Percentiles rank a stretch among this genome's conserved stretches.
phyloP scores from a whole-genome alignment of 2,329 filamentous ascomycete species.

The Amauroascus niger region DNA sequence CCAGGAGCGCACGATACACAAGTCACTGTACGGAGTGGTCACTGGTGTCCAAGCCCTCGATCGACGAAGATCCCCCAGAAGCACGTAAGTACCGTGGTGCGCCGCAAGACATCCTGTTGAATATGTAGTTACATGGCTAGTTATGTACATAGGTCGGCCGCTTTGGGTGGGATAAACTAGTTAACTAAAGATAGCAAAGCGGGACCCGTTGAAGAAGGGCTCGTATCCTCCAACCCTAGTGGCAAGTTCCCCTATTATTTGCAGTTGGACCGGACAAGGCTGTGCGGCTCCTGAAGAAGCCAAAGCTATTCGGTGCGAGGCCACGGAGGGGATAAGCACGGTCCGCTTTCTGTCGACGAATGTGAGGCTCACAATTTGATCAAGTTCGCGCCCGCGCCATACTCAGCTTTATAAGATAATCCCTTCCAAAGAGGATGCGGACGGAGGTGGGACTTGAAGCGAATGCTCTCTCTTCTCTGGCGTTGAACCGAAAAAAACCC shows the following conservation, averaged over 20 bases:
- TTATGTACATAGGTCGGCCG: too few species aligned
- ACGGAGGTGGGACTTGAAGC: neutral
- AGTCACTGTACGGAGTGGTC: too few species aligned
- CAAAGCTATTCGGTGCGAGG: neutral
- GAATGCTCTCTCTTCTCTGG: neutral
- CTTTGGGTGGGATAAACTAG: too few species aligned
- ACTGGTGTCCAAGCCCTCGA: too few species aligned
- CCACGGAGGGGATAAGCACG: neutral
- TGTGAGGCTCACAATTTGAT: neutral
- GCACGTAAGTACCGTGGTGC: too few species aligned
- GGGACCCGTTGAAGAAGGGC: neutral
- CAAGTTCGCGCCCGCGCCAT: neutral
- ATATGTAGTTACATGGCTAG: too few species aligned
- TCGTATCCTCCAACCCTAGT: too few species aligned
- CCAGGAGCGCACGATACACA: too few species aligned
- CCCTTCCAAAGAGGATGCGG: neutral
- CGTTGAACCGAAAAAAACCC: too few species aligned
- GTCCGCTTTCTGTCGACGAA: neutral
- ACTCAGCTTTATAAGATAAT: neutral
- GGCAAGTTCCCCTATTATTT: neutral
- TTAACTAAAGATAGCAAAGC: neutral
- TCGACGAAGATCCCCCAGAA: neutral
- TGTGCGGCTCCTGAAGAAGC: conserved; percentile 8
- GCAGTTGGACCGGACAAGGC: conserved; percentile 4
- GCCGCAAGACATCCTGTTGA: too few species aligned